Evolutionary conservation across 2,329 filamentous ascomycete genomes (phyloP), one percentile per base, ranked within the genome.

Genomic region (Aspergillus arachidicola): DNA sequence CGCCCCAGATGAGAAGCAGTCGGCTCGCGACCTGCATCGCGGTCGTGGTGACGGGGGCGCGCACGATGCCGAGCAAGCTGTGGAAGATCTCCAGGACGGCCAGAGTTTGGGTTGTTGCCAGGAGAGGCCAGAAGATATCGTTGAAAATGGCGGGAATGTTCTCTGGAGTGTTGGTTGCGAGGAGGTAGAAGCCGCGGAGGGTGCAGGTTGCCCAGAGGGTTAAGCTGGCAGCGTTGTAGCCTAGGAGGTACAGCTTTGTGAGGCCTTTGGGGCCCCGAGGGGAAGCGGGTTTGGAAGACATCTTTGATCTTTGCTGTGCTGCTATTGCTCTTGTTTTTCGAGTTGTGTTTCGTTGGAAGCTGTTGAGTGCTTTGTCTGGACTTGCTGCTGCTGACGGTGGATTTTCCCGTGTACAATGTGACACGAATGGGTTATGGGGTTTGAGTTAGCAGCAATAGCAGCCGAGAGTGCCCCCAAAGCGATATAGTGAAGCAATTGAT

Each of bases 1-100:
- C 85, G 69, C 86, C 89, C 93, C 94, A 97, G 69, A 97, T 91
- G 68, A 98, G 89, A 68, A 97, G 86, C 72, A 96, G 87, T 58
- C 95, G 92, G 62, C 89, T 92, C 26, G 91, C 86, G 66, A 98
- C 94, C 80, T 99, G 95, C 89, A 97, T 93, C 43, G 87, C 79
- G 6, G 95, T 98, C 6, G 95, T 98, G 71, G 90, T 70, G 71
- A 97, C 78, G 1, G 94, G 93, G 1, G 94, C 90, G 72, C 94
- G 89, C 58, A 99, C 94, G 73, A 98, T 77, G 62, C 94, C 92
- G 38, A 91, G 78, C 0, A 91, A 77, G 56, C 92, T 90, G 81
- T 98, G 94, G 65, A 93, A 73, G 54, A 98, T 86, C 81, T 99
- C 95, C 75, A 97, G 82, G 51, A 87, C 79, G 0, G 95, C 95